Conservation (phyloP, 2,329 filamentous ascomycete genomes). For the Ophiocordyceps camponoti-leonardi region DNA sequence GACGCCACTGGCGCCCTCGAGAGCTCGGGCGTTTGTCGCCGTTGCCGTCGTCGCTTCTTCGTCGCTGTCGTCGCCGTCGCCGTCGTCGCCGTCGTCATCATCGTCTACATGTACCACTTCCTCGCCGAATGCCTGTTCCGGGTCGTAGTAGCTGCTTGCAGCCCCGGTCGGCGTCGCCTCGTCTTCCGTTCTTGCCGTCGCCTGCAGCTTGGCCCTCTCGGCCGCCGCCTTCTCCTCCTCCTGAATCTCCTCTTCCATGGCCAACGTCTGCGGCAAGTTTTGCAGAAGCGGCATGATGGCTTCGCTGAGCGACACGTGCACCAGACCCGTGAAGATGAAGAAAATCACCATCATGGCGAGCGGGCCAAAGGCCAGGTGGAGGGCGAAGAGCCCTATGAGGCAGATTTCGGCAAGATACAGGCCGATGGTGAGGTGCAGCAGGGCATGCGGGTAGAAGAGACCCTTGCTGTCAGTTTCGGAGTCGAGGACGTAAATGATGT, state of each 20-base stretch:
- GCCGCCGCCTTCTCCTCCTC: conserved; percentile 30
- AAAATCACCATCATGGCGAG: conserved; percentile 61
- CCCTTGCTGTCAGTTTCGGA: conserved; percentile 75
- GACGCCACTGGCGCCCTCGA: conserved; percentile 21
- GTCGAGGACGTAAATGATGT: conserved; percentile 74
- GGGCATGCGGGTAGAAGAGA: conserved; percentile 68
- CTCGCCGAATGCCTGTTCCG: conserved; percentile 17
- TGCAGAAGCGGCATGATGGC: conserved; percentile 61
- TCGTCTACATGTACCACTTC: conserved; percentile 10
- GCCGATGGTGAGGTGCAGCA: conserved; percentile 73
- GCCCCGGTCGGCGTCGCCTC: conserved; percentile 6
- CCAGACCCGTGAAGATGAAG: conserved; percentile 57
- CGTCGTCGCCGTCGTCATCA: conserved; percentile 12
- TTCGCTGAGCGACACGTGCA: conserved; percentile 56
- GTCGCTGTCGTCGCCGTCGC: conserved; percentile 6
- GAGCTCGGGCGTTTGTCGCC: conserved; percentile 11
- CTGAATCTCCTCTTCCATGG: conserved; percentile 33
- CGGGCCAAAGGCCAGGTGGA: conserved; percentile 49
- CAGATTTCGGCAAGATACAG: conserved; percentile 71
- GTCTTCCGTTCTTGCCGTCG: conserved; percentile 8
- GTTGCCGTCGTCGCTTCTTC: conserved; percentile 5
- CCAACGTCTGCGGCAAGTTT: conserved; percentile 59
- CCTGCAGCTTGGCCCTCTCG: conserved; percentile 7
- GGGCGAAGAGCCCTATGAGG: conserved; percentile 68
- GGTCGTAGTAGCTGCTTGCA: conserved; percentile 18